Evolutionary conservation across 176 grass and related monocot genomes (phyloP), one percentile per base, ranked within the genome.

Genomic region (Oryza glumipatula): DNA sequence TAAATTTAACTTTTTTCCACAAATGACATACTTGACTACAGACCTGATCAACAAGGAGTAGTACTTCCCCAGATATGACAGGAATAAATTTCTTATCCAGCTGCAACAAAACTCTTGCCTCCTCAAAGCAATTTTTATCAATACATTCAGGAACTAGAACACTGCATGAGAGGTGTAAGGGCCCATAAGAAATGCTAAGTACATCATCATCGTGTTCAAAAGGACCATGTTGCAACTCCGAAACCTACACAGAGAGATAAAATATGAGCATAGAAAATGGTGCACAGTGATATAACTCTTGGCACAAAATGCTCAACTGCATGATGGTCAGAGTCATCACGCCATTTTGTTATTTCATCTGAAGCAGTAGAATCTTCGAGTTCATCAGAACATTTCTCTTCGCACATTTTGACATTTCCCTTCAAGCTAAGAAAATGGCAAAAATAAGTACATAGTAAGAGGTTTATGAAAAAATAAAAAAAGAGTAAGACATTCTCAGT

Each of bases 51-150:
- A 98, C 86, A 80, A 98, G 90, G 58, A 98, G 66, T 71, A 98
- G 82, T 30, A 49, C 94, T 88, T 90, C 80, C 76, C 85, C 85
- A 65, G 96, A 94, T 76, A 98, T 72, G 44, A 95, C 83, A 5
- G 96, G 96, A 90, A 98, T 98, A 87, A 94, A 98, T 92, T 98
- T 98, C 80, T 89, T 95, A 90, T 98, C 96, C 77, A 98, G 58
- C 85, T 98, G 96, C 67, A 92, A 80, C 81, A 98, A 82, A 90
- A 98, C 96, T 76, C 85, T 95, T 69, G 96, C 91, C 78, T 94
- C 84, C 74, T 90, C 82, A 51, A 98, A 90, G 83, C 88, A 88
- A 73, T 94, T 83, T 78, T 91, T 95, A 78, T 92, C 87, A 74
- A 98, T 80, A 73, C 54, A 80, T 83, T 95, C 91, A 78, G 96